Evolutionary conservation across 1,284 basidiomycete genomes (phyloP).

Genomic region (Moniliophthora roreri): DNA sequence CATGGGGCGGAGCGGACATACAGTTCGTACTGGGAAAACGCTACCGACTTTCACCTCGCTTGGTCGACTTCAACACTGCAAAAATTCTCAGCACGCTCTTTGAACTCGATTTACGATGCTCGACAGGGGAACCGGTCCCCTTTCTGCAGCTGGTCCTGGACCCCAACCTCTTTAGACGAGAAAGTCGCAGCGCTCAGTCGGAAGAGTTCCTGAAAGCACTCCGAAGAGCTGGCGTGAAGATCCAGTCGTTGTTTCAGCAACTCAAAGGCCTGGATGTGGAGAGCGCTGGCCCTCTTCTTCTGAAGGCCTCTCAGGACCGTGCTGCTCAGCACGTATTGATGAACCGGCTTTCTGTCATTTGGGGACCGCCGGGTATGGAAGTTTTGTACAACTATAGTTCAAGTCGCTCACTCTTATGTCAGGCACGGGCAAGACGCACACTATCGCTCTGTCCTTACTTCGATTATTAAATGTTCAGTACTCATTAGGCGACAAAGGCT

Average conservation of each 20-base stretch:
- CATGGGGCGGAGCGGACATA: conserved; percentile 33
- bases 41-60: conserved; percentile 45
- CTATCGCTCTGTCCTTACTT: conserved; percentile 43
- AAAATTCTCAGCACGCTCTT: conserved; percentile 44
- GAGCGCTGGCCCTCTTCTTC: conserved; percentile 34
- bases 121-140: conserved; percentile 26
- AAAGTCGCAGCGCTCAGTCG: conserved; percentile 14
- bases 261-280: conserved; percentile 31
- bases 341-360: conserved; percentile 43
- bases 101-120: conserved; percentile 40
- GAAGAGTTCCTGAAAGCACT: conserved; percentile 21
- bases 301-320: conserved; percentile 44
- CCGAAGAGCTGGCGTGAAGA: conserved; percentile 29
- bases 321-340: conserved; percentile 42
- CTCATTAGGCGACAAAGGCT: conserved; percentile 24
- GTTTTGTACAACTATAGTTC: background rate
- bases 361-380: conserved; percentile 44
- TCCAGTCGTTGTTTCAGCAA: conserved; percentile 38
- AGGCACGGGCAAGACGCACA: conserved; percentile 54
- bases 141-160: conserved; percentile 43
- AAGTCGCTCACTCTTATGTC: background rate
- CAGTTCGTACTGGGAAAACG: conserved; percentile 27
- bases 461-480: conserved; percentile 41
- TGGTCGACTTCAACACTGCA: conserved; percentile 50
- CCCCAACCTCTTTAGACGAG: conserved; percentile 35